Conservation (phyloP, 192 early-diverging fungal species). For the Podila epicladia region DNA sequence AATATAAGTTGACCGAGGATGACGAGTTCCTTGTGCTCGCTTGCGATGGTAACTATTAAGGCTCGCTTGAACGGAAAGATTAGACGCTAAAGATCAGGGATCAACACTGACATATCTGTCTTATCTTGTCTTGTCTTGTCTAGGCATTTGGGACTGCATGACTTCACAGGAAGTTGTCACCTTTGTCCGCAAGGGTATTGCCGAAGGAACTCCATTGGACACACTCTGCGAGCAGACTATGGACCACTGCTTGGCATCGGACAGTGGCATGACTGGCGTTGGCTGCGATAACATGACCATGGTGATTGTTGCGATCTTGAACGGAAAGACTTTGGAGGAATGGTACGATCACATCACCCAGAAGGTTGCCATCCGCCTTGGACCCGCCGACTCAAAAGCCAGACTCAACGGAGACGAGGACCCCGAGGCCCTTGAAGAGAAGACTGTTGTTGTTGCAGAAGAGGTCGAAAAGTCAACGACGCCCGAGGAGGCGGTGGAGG, state of each 20-base stretch:
- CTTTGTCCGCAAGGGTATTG: slow-evolving; percentile 81
- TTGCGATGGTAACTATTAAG: slow-evolving; percentile 81
- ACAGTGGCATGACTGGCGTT: slow-evolving; percentile 88
- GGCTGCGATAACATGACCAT: slow-evolving; percentile 99
- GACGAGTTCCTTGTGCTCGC: slow-evolving; percentile 96
- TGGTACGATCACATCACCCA: slow-evolving; percentile 71
- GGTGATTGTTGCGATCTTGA: slow-evolving; percentile 87
- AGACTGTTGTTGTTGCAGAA: neutral
- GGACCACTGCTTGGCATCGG: slow-evolving; percentile 91
- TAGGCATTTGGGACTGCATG: slow-evolving; percentile 99
- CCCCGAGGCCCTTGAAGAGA: slow-evolving; percentile 10
- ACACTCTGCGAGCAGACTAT: slow-evolving; percentile 89
- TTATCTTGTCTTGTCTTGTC: neutral
- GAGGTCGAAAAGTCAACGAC: neutral
- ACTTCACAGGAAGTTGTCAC: slow-evolving; percentile 89
- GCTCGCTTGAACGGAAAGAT: no score
- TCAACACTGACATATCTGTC: neutral
- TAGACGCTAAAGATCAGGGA: no score
- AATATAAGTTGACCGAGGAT: slow-evolving; percentile 64
- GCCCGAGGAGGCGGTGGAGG: neutral
- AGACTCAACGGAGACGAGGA: slow-evolving; percentile 47
- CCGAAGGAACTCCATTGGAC: slow-evolving; percentile 65
- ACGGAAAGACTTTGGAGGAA: slow-evolving; percentile 78
- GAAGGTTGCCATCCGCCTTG: slow-evolving; percentile 29
- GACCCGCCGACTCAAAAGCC: slow-evolving; percentile 11